phyloP scores from a whole-genome alignment of 768 basidiomycete genomes.

The Phlegmacium glaucopus region DNA sequence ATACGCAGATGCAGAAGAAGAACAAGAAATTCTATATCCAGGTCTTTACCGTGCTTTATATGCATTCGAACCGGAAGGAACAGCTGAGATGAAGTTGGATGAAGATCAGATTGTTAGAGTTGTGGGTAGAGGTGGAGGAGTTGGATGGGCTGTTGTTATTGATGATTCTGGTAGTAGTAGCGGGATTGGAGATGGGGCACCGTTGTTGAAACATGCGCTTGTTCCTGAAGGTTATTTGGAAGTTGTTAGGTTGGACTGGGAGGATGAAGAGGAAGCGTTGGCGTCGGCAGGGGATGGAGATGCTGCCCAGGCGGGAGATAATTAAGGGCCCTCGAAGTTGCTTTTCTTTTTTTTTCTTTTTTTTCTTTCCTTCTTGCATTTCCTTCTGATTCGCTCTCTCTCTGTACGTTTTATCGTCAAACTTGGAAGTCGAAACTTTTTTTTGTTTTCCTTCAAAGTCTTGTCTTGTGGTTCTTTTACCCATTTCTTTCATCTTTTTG shows the following conservation, averaged over 20 bases:
- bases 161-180: slow-evolving; percentile 19
- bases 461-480: too few relatives aligned
- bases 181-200: slow-evolving; percentile 10
- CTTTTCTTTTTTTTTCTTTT: too few relatives aligned
- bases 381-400: too few relatives aligned
- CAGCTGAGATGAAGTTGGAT: slow-evolving; percentile 76
- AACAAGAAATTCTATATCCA: slow-evolving; percentile 49
- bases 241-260: slow-evolving; percentile 43
- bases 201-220: slow-evolving; percentile 49
- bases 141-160: slow-evolving; percentile 77
- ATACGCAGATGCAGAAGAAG: slow-evolving; percentile 24
- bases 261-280: slow-evolving; percentile 19
- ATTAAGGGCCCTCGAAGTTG: too few relatives aligned
- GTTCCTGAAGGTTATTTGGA: slow-evolving; percentile 81
- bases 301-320: too few relatives aligned
- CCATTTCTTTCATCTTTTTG: too few relatives aligned
- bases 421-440: too few relatives aligned
- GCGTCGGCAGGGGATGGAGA: not conserved
- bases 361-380: too few relatives aligned
- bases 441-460: too few relatives aligned
- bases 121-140: slow-evolving; percentile 71
- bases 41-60: slow-evolving; percentile 79
- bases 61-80: slow-evolving; percentile 75
- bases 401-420: too few relatives aligned
- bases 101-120: slow-evolving; percentile 77